Evolutionary conservation across 2,329 filamentous ascomycete genomes (phyloP).

Genomic region (Scedosporium boydii): DNA sequence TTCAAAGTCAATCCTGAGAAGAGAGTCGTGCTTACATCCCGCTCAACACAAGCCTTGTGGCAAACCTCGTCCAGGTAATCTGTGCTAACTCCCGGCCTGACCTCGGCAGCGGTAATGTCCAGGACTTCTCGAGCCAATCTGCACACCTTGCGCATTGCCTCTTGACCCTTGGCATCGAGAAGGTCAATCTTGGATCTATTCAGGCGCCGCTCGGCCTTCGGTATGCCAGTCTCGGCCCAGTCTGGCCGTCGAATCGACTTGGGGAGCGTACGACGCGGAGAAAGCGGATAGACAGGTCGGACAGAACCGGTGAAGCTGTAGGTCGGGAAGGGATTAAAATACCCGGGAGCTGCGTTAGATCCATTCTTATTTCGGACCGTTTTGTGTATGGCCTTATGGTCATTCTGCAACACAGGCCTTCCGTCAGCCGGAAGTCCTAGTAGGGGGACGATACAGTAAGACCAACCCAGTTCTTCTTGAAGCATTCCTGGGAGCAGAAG

Average conservation of each 20-base stretch:
- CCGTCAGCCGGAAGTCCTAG: not conserved
- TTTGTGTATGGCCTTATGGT: constrained; percentile 5
- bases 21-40: constrained; percentile 57
- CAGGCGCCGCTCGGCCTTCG: constrained; percentile 50
- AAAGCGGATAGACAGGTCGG: constrained; percentile 80
- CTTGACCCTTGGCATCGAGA: constrained; percentile 68
- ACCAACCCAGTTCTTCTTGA: constrained; percentile 95
- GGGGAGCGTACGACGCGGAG: constrained; percentile 61
- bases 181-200: constrained; percentile 75
- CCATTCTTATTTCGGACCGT: constrained; percentile 47
- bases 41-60: constrained; percentile 87
- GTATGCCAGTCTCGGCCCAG: constrained; percentile 76
- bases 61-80: constrained; percentile 93
- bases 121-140: constrained; percentile 79
- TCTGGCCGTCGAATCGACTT: constrained; percentile 76
- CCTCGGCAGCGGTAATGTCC: constrained; percentile 76
- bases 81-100: constrained; percentile 87
- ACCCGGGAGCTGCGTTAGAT: constrained; percentile 81
- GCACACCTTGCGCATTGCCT: constrained; percentile 90
- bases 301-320: constrained; percentile 75
- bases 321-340: constrained; percentile 85
- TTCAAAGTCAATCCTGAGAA: not conserved
- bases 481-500: constrained; percentile 98
- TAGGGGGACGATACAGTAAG: not conserved
- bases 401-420: not conserved